Evolutionary conservation across 2,329 filamentous ascomycete species (phyloP).

Genomic region (Teratosphaeria pseudoeucalypti): DNA sequence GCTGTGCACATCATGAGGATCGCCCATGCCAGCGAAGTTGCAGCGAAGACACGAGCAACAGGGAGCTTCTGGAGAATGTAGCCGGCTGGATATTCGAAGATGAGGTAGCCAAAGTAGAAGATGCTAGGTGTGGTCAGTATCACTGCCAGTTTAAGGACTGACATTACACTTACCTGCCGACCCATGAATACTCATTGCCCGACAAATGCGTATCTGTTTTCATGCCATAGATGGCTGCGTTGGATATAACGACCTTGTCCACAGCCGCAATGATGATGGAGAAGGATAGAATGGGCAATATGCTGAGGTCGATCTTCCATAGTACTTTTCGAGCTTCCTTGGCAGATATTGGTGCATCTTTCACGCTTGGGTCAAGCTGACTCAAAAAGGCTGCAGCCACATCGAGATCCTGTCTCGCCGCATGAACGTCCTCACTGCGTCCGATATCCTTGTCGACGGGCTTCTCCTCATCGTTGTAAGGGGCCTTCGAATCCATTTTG

Average conservation of each 20-base stretch:
- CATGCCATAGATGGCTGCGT: constrained; percentile 9
- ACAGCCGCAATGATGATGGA: constrained; percentile 1
- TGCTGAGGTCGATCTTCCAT: constrained; percentile 1
- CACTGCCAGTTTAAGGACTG: background rate
- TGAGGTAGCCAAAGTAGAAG: constrained; percentile 42
- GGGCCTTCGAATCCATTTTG: background rate
- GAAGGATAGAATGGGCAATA: background rate
- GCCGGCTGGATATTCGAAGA: constrained; percentile 36
- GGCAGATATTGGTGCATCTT: constrained; percentile 15
- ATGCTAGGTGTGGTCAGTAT: constrained; percentile 17
- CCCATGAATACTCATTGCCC: constrained; percentile 35
- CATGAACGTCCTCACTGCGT: background rate
- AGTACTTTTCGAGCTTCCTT: background rate
- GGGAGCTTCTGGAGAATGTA: constrained; percentile 37
- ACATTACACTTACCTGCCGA: background rate
- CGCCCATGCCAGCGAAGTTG: constrained; percentile 33
- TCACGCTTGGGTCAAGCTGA: constrained; percentile 14
- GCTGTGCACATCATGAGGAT: constrained; percentile 33
- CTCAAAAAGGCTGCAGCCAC: constrained; percentile 23
- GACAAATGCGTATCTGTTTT: constrained; percentile 35
- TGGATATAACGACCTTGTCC: constrained; percentile 2
- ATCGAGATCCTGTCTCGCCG: constrained; percentile 10
- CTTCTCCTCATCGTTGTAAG: background rate
- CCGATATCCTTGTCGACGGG: background rate
- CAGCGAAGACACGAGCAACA: constrained; percentile 35